Evolutionary conservation across 2,329 filamentous ascomycete genomes (phyloP).

Genomic region (Acarospora socialis): DNA sequence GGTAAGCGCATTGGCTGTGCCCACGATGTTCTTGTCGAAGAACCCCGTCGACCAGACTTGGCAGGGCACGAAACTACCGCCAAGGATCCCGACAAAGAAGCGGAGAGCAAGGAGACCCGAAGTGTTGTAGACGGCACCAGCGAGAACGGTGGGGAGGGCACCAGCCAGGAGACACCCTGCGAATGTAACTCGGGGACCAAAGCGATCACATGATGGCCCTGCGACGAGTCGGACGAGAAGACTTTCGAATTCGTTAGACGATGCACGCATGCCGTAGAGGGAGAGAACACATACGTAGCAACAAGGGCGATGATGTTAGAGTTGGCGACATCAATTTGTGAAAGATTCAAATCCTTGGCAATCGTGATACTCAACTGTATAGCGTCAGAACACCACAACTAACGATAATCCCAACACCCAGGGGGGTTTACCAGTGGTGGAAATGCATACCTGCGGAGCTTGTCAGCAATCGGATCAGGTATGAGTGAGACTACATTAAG

Average conservation of each 20-base stretch:
- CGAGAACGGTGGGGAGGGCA: constrained; percentile 66
- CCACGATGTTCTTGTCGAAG: constrained; percentile 85
- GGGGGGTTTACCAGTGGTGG: constrained; percentile 54
- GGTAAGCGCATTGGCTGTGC: constrained; percentile 72
- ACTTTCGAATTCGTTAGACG: constrained; percentile 21
- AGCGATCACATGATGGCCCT: constrained; percentile 73
- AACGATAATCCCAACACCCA: too few species aligned
- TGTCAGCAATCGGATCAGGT: constrained; percentile 1
- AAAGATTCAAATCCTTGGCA: constrained; percentile 61
- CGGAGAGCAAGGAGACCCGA: constrained; percentile 55
- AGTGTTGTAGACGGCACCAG: constrained; percentile 58
- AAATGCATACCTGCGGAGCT: constrained; percentile 58
- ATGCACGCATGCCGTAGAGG: not conserved
- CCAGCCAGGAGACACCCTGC: constrained; percentile 63
- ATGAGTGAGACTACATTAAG: constrained; percentile 1
- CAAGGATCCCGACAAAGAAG: constrained; percentile 71
- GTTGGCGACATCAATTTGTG: constrained; percentile 59
- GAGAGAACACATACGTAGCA: constrained; percentile 40
- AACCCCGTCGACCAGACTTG: constrained; percentile 89
- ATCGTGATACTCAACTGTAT: constrained; percentile 56
- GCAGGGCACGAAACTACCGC: constrained; percentile 67
- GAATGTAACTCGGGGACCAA: constrained; percentile 68
- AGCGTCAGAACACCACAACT: too few species aligned
- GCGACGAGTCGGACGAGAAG: constrained; percentile 63
- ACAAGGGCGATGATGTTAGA: constrained; percentile 77